Base-by-base conservation (phyloP, 1,284 basidiomycete species). In the Pseudozyma hubeiensis region DNA sequence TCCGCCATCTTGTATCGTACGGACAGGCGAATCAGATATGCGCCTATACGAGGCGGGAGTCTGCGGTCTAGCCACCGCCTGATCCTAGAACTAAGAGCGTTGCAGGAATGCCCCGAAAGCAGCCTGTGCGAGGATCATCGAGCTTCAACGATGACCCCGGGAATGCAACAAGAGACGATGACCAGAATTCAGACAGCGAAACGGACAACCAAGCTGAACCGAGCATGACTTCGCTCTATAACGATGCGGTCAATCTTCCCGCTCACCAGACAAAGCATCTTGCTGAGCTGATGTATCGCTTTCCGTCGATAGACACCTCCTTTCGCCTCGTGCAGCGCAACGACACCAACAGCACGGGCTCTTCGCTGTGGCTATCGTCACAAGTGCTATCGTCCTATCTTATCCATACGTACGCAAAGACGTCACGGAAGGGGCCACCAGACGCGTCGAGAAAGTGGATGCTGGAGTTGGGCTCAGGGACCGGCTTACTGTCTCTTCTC, bases 401-500 rank as follows among this genome's bases (percentile, higher is more conserved):
- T 8, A 43, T 74, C 5, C 65, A 73, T 34, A 58, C 56, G 0
- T 73, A 67, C 13, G 48, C 40, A 8, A 60, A 31, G 10, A 4
- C 16, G 14, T n/a, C 24, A 4, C 49, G 24, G 9, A 19, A 7
- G 16, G 16, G 29, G 34, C 11, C 9, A 17, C 24, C 1, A 5
- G 6, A 2, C 1, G 3, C 5, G 13, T 0, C 24, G 40, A 48
- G 52, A 5, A 57, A 33, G 14, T 51, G 52, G 19, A 48, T 62
- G 41, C 57, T 77, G 19, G 74, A 77, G 48, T 46, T 77, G 17
- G 74, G 74, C 8, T 77, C 62, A 0, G 63, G 58, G 5, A 66
- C 57, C 51, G 84, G 84, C 0, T 68, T 84, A 4, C 60, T 82
- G 7, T 71, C 81, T 16, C 89, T 96, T 46, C 88, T 89, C 10